Conservation (phyloP, 108 stramenopile genomes). For the Thalassiosira profunda region DNA sequence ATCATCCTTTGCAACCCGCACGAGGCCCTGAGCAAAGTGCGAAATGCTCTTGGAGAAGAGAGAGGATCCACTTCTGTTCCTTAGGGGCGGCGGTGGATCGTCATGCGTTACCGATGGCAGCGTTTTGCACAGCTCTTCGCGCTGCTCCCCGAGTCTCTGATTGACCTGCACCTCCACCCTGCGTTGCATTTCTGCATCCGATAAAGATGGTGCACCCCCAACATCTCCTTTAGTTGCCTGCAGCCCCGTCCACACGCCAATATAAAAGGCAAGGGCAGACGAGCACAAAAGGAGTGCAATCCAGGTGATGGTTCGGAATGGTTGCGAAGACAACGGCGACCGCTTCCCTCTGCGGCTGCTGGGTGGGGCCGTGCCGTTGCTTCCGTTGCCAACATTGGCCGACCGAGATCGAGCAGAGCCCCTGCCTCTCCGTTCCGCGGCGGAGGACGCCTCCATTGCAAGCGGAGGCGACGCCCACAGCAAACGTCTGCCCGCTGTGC, state of each 20-base stretch:
- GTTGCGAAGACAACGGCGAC: not conserved
- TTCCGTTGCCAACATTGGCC: no score
- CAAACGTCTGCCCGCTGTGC: no score
- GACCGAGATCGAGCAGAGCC: no score
- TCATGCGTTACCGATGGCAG: not conserved
- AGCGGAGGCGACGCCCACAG: constrained; percentile 32
- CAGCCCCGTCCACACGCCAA: constrained; percentile 5
- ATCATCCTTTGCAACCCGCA: constrained; percentile 20
- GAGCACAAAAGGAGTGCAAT: constrained; percentile 1
- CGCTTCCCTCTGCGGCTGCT: not conserved
- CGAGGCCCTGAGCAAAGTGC: constrained; percentile 24
- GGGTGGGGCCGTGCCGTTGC: no score
- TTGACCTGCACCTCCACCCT: constrained; percentile 14
- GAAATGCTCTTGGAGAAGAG: constrained; percentile 26
- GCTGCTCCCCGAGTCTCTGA: constrained; percentile 4
- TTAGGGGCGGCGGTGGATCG: not conserved
- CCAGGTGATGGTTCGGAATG: not conserved
- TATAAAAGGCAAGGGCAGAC: constrained; percentile 2
- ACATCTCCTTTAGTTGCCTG: constrained; percentile 2
- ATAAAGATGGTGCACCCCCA: no score
- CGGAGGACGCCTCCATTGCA: no score
- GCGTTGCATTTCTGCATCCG: constrained; percentile 21
- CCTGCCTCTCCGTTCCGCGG: no score
- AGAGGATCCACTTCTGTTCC: not conserved
- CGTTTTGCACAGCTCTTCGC: constrained; percentile 7